Evolutionary conservation across 2,329 filamentous ascomycete genomes (phyloP).

Genomic region (Hyphodiscus sp.): DNA sequence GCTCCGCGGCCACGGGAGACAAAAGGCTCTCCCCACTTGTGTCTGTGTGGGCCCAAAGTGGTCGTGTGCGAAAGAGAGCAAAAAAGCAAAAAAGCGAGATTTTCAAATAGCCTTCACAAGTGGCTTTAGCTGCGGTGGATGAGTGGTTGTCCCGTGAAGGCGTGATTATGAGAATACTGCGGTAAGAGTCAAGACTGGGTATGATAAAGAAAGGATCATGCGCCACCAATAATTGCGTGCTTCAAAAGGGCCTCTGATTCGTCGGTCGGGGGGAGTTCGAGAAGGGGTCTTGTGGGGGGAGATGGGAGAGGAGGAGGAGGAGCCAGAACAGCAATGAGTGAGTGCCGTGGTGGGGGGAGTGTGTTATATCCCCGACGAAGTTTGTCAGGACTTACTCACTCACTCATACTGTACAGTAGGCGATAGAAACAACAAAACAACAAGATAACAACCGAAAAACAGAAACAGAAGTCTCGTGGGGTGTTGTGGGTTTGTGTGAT

Average conservation of each 20-base stretch:
- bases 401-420: too few species aligned
- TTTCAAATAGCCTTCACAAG: too few species aligned
- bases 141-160: background rate
- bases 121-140: too few species aligned
- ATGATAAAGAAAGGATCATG: slow-evolving; percentile 1
- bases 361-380: too few species aligned
- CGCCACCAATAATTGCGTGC: slow-evolving; percentile 27
- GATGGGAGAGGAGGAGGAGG: background rate
- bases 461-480: too few species aligned
- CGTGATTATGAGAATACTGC: background rate
- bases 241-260: slow-evolving; percentile 6
- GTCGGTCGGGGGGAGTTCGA: background rate
- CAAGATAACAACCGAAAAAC: too few species aligned
- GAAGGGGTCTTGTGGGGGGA: background rate
- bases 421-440: too few species aligned
- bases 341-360: too few species aligned
- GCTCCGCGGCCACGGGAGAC: slow-evolving; percentile 12
- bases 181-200: too few species aligned
- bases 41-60: background rate
- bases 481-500: too few species aligned
- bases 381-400: too few species aligned
- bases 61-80: background rate
- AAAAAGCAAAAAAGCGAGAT: background rate
- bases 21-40: background rate
- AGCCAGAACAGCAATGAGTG: too few species aligned